phyloP scores from a whole-genome alignment of 768 basidiomycete species.

The Naematelia encephala region DNA sequence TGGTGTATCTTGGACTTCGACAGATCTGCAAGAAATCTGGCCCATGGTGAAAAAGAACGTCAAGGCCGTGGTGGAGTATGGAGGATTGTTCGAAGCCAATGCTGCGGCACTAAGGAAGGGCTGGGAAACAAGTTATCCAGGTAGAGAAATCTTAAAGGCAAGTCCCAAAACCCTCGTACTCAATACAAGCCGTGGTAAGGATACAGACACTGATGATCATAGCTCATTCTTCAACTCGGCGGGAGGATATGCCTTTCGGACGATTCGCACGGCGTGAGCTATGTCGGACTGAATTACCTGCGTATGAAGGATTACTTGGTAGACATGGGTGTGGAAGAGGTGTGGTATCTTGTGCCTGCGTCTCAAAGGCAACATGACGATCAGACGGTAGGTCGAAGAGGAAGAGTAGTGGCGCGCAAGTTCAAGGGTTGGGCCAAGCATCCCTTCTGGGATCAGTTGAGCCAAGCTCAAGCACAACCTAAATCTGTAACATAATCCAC shows the following conservation, averaged over 20 bases:
- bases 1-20: conserved; percentile 53
- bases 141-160: conserved; percentile 69
- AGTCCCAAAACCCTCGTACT: too few species aligned
- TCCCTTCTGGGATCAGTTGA: conserved; percentile 42
- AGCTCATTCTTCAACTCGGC: conserved; percentile 68
- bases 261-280: conserved; percentile 87
- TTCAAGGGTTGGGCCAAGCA: conserved; percentile 32
- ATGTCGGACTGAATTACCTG: conserved; percentile 81
- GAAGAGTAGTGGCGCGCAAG: conserved; percentile 23
- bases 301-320: conserved; percentile 65
- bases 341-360: conserved; percentile 49
- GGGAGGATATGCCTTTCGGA: conserved; percentile 86
- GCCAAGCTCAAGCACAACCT: too few species aligned
- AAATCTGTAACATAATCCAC: not conserved
- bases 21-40: conserved; percentile 56
- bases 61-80: conserved; percentile 67
- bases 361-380: conserved; percentile 5
- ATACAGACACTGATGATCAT: conserved; percentile 2
- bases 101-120: conserved; percentile 88
- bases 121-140: conserved; percentile 83
- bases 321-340: conserved; percentile 58
- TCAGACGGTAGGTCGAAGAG: conserved; percentile 18
- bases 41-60: conserved; percentile 72
- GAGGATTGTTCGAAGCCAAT: conserved; percentile 89
- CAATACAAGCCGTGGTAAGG: too few species aligned